Percentiles rank a stretch among this genome's conserved stretches.
Evolutionary conservation across 192 early-diverging fungal genomes (phyloP).

Genomic region (Coemansia brasiliensis): DNA sequence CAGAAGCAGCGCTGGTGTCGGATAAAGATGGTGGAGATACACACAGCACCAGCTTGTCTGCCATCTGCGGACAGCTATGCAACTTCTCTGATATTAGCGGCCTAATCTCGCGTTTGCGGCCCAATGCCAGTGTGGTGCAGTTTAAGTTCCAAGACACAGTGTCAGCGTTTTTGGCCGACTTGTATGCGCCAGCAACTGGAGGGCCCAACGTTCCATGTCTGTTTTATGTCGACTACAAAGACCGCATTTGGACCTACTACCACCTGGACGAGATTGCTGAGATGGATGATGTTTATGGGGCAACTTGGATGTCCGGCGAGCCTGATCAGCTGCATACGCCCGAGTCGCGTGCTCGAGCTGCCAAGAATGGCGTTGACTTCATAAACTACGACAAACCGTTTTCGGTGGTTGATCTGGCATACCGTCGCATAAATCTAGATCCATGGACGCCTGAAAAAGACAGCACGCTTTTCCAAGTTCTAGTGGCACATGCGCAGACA

Average conservation of each 20-base stretch:
- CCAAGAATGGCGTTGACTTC: conserved; percentile 16
- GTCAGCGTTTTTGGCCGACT: conserved; percentile 49
- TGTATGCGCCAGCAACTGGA: conserved; percentile 50
- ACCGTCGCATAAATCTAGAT: conserved; percentile 48
- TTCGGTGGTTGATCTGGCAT: conserved; percentile 45
- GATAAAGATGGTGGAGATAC: conserved; percentile 31
- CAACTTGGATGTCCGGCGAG: conserved; percentile 47
- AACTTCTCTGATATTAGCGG: conserved; percentile 37
- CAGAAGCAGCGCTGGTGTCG: conserved; percentile 17
- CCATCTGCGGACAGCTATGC: conserved; percentile 32
- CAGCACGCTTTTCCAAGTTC: conserved; percentile 2
- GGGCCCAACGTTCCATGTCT: conserved; percentile 56
- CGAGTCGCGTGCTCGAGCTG: conserved; percentile 12
- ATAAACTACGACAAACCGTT: conserved; percentile 46
- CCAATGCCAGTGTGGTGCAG: conserved; percentile 51
- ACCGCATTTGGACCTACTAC: conserved; percentile 56
- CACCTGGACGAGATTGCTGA: conserved; percentile 53
- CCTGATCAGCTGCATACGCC: conserved; percentile 20
- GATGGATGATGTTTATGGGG: conserved; percentile 55
- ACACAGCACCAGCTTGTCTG: conserved; percentile 16
- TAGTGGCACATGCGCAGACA: conserved; percentile 12
- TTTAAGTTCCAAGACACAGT: conserved; percentile 57
- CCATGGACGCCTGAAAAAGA: conserved; percentile 47
- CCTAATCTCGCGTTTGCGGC: conserved; percentile 42
- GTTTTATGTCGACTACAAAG: conserved; percentile 56